phyloP scores from a whole-genome alignment of 2,329 filamentous ascomycete species.

The Pseudogymnoascus sp. region DNA sequence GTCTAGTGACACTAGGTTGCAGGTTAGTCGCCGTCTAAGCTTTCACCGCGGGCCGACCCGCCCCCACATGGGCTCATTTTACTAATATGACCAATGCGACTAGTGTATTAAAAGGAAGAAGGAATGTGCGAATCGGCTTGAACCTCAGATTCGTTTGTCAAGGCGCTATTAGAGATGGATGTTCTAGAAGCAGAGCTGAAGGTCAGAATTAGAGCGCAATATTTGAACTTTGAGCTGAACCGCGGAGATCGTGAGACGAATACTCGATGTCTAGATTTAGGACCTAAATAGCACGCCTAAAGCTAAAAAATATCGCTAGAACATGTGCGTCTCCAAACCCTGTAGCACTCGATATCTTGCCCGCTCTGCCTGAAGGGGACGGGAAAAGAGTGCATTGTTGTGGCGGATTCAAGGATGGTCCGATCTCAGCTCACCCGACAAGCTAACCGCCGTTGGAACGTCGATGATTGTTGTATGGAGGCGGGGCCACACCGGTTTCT shows the following conservation, averaged over 20 bases:
- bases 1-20: not conserved
- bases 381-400: not conserved
- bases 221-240: no score
- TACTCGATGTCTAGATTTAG: not conserved
- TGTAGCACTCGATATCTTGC: not conserved
- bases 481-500: not conserved
- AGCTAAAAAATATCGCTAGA: not conserved
- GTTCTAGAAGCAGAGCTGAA: no score
- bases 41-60: not conserved
- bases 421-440: not conserved
- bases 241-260: not conserved
- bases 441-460: not conserved
- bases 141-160: no score
- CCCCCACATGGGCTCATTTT: not conserved
- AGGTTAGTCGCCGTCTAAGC: not conserved
- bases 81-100: not conserved
- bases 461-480: not conserved
- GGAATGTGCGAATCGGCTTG: not conserved
- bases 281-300: not conserved
- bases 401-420: not conserved
- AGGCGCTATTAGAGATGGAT: no score
- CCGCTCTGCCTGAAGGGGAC: not conserved
- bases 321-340: not conserved
- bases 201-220: no score
- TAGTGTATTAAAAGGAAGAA: not conserved